Conservation (phyloP, 78 protist genomes). For the Cavenderia fasciculata region DNA sequence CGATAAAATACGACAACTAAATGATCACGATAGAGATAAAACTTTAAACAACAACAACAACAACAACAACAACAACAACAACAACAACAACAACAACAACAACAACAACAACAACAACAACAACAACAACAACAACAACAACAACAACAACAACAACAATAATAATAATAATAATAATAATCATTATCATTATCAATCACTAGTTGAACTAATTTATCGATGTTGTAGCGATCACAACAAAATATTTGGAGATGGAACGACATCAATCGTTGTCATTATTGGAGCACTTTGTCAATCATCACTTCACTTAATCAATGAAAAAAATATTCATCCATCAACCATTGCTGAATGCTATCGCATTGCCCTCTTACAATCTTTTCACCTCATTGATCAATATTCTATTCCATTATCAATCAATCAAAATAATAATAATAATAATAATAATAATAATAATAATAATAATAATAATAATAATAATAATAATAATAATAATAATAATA, state of each 20-base stretch:
- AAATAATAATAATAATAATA: not conserved
- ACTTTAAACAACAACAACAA: no score
- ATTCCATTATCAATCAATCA: not conserved
- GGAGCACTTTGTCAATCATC: slow-evolving; percentile 45
- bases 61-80: no score
- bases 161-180: not conserved
- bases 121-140: not conserved
- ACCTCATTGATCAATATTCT: slow-evolving; percentile 2
- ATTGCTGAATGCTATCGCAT: not conserved
- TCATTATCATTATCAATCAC: slow-evolving; percentile 13
- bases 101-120: not conserved
- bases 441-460: not conserved
- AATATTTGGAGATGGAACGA: slow-evolving; percentile 69
- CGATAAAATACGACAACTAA: not conserved
- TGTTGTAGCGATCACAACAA: slow-evolving; percentile 47
- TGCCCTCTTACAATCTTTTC: not conserved
- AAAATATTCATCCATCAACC: slow-evolving; percentile 1
- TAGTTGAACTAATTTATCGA: slow-evolving; percentile 23
- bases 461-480: not conserved
- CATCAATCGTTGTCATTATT: slow-evolving; percentile 29
- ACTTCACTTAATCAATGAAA: slow-evolving; percentile 3
- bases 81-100: not conserved
- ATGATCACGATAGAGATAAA: no score
- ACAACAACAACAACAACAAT: not conserved
- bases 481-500: not conserved